phyloP scores from a whole-genome alignment of 139 green algal genomes.

The Chlorella ohadii region DNA sequence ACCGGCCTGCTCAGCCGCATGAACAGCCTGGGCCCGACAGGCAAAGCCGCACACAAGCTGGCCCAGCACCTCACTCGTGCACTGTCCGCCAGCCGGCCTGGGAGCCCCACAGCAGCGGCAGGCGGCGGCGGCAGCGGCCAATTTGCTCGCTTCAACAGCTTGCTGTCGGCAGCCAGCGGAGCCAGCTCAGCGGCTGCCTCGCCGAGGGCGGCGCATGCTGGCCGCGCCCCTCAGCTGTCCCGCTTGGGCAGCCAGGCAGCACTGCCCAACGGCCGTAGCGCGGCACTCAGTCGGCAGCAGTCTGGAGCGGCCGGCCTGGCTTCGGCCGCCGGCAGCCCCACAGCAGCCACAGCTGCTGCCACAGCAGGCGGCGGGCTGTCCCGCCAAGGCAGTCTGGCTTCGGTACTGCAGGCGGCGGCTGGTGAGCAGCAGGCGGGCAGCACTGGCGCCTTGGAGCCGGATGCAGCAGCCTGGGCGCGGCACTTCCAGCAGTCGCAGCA shows the following conservation, averaged over 20 bases:
- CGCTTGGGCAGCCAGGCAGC: constrained; percentile 1
- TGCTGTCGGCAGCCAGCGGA: background rate
- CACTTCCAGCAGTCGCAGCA: constrained; percentile 22
- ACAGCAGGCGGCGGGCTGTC: constrained; percentile 2
- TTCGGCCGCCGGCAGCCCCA: constrained; percentile 20
- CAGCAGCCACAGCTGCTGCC: constrained; percentile 5
- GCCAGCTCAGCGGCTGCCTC: background rate
- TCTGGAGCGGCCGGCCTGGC: background rate
- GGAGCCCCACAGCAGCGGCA: constrained; percentile 7
- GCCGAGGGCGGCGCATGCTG: background rate
- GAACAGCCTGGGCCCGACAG: constrained; percentile 20
- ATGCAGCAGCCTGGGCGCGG: constrained; percentile 20
- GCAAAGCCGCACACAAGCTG: constrained; percentile 28
- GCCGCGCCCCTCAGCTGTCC: background rate
- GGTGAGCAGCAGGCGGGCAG: constrained; percentile 4
- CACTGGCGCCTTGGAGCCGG: background rate
- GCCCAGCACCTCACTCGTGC: constrained; percentile 7
- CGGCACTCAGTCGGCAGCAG: background rate
- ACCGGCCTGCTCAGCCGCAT: constrained; percentile 35
- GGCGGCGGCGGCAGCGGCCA: background rate
- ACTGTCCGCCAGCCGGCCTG: background rate
- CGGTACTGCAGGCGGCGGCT: constrained; percentile 13
- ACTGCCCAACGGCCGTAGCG: background rate
- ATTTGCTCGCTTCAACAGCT: constrained; percentile 24
- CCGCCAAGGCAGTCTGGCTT: background rate